Percentiles rank a stretch among this genome's conserved stretches.
Conservation (phyloP, 108 stramenopile genomes). For the Craspedostauros australis region DNA sequence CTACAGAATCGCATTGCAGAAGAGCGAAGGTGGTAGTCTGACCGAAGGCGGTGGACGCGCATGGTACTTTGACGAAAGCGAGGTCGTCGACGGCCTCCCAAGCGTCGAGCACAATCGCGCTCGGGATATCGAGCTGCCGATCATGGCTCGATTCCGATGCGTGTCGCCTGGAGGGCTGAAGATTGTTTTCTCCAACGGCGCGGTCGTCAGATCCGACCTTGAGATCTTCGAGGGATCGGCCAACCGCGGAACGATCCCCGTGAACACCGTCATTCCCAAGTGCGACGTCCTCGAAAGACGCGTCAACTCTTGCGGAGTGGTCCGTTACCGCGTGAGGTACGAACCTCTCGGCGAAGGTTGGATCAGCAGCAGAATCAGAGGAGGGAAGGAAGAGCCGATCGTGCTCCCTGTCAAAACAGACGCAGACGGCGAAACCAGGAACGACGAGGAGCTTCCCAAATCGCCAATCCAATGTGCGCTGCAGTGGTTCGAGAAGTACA, state of each 20-base stretch:
- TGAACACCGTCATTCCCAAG: constrained; percentile 49
- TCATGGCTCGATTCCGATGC: constrained; percentile 56
- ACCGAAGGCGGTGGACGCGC: constrained; percentile 80
- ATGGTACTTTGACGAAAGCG: constrained; percentile 83
- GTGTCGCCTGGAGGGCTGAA: constrained; percentile 51
- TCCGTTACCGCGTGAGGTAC: constrained; percentile 66
- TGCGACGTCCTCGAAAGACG: constrained; percentile 69
- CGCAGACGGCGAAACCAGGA: constrained; percentile 11
- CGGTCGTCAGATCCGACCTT: constrained; percentile 75
- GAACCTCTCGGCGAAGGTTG: constrained; percentile 66
- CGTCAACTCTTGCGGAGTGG: constrained; percentile 85
- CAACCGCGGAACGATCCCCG: constrained; percentile 66
- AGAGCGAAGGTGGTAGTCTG: constrained; percentile 80
- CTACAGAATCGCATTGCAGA: constrained; percentile 81
- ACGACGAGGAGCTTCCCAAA: constrained; percentile 8
- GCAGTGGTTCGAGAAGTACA: constrained; percentile 42
- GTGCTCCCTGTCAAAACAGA: constrained; percentile 39
- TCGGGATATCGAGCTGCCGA: constrained; percentile 41
- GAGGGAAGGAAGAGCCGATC: constrained; percentile 83
- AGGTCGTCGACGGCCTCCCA: constrained; percentile 78
- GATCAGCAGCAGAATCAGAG: constrained; percentile 83
- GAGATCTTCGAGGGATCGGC: constrained; percentile 75
- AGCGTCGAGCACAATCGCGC: constrained; percentile 44
- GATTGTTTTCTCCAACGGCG: constrained; percentile 66
- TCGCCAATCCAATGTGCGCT: constrained; percentile 64